Evolutionary conservation across 2,329 filamentous ascomycete species (phyloP).

Genomic region (Ceratocystis diversiconidia): DNA sequence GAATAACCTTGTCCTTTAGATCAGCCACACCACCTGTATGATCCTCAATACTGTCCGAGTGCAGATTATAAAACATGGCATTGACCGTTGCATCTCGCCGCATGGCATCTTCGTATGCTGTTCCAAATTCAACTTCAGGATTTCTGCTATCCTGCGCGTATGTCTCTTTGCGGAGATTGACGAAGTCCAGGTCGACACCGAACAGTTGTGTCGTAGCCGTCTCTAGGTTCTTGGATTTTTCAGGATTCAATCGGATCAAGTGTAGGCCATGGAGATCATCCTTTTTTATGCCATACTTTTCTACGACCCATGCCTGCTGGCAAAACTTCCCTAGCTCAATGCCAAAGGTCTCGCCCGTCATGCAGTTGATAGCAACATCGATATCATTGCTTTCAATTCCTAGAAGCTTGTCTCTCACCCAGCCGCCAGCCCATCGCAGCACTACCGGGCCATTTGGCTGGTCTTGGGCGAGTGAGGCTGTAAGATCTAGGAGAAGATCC

Average conservation of each 20-base stretch:
- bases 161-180: constrained; percentile 84
- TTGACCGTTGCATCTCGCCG: constrained; percentile 89
- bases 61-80: constrained; percentile 87
- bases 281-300: constrained; percentile 43
- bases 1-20: constrained; percentile 56
- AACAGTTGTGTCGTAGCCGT: constrained; percentile 78
- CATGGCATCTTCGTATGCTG: constrained; percentile 74
- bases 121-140: constrained; percentile 86
- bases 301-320: constrained; percentile 41
- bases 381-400: constrained; percentile 63
- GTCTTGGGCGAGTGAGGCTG: constrained; percentile 33
- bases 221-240: constrained; percentile 92
- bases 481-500: constrained; percentile 69
- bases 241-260: constrained; percentile 81
- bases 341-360: constrained; percentile 71
- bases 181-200: constrained; percentile 80
- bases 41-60: constrained; percentile 68
- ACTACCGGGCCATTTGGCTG: constrained; percentile 35
- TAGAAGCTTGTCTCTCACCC: constrained; percentile 75
- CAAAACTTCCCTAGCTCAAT: constrained; percentile 54
- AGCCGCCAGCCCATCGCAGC: constrained; percentile 70
- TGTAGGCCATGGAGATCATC: constrained; percentile 61
- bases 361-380: constrained; percentile 70
- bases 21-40: constrained; percentile 68
- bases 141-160: constrained; percentile 83